Conservation (phyloP, 768 basidiomycete genomes). For the Cyathus striatus region DNA sequence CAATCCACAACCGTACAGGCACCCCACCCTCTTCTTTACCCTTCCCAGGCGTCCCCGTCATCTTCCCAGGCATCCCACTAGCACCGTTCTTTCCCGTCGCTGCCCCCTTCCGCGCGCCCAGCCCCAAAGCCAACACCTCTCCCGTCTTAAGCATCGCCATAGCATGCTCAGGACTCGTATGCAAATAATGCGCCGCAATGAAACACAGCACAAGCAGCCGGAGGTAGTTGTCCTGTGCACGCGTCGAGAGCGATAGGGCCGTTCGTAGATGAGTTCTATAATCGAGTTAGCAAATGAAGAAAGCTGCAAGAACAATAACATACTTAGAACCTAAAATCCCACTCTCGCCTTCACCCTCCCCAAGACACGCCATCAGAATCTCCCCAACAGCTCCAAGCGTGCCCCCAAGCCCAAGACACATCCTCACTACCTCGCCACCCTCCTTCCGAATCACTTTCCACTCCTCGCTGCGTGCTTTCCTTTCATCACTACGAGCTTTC, state of each 20-base stretch:
- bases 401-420: slow-evolving; percentile 48
- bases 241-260: slow-evolving; percentile 53
- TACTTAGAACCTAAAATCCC: slow-evolving; percentile 16
- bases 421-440: slow-evolving; percentile 28
- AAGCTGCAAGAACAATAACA: background rate
- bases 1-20: slow-evolving; percentile 65
- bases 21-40: slow-evolving; percentile 51
- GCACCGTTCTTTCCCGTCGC: slow-evolving; percentile 9
- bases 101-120: slow-evolving; percentile 41
- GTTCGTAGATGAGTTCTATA: slow-evolving; percentile 52
- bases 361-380: slow-evolving; percentile 47
- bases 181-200: slow-evolving; percentile 63
- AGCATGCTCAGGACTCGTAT: slow-evolving; percentile 69
- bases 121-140: slow-evolving; percentile 66
- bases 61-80: background rate
- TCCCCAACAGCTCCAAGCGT: slow-evolving; percentile 50
- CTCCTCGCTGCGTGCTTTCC: too few relatives aligned
- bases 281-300: background rate
- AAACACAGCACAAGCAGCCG: slow-evolving; percentile 67
- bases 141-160: slow-evolving; percentile 59
- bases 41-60: background rate
- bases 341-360: slow-evolving; percentile 64
- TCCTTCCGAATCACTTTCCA: background rate
- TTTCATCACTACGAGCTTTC: too few relatives aligned
- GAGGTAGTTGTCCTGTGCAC: slow-evolving; percentile 65